Evolutionary conservation across 768 basidiomycete genomes (phyloP).

Genomic region (Favolaschia claudopus): DNA sequence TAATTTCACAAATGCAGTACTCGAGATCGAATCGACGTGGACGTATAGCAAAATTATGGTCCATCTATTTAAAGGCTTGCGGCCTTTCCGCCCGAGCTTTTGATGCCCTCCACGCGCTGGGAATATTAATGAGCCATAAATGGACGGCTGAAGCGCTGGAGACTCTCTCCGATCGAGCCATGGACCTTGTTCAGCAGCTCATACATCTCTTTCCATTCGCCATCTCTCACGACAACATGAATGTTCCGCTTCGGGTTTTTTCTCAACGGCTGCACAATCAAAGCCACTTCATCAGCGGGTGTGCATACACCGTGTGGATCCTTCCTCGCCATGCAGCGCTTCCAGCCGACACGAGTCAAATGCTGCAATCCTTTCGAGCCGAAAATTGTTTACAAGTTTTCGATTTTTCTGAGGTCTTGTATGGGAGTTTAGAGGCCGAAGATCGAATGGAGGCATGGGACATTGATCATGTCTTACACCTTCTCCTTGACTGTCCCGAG

Average conservation of each 20-base stretch:
- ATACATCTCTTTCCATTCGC: conserved; percentile 24
- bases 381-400: not conserved
- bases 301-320: conserved; percentile 30
- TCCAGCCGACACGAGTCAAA: conserved; percentile 11
- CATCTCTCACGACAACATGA: conserved; percentile 30
- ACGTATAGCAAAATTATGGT: conserved; percentile 23
- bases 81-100: conserved; percentile 26
- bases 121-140: conserved; percentile 27
- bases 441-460: no score
- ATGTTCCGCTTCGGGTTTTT: conserved; percentile 31
- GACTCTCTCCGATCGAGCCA: conserved; percentile 10
- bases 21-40: conserved; percentile 19
- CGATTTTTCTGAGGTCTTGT: not conserved
- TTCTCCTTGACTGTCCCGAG: not conserved
- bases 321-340: conserved; percentile 10
- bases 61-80: conserved; percentile 29
- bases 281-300: conserved; percentile 31
- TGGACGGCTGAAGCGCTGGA: not conserved
- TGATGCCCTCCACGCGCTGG: conserved; percentile 27
- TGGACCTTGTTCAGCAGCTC: not conserved
- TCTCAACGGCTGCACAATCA: conserved; percentile 32
- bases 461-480: no score
- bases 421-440: no score
- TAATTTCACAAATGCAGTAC: conserved; percentile 24
- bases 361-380: conserved; percentile 3